Base-by-base conservation (phyloP, 345 rosid genomes). In the Hibiscus tridactylites region DNA sequence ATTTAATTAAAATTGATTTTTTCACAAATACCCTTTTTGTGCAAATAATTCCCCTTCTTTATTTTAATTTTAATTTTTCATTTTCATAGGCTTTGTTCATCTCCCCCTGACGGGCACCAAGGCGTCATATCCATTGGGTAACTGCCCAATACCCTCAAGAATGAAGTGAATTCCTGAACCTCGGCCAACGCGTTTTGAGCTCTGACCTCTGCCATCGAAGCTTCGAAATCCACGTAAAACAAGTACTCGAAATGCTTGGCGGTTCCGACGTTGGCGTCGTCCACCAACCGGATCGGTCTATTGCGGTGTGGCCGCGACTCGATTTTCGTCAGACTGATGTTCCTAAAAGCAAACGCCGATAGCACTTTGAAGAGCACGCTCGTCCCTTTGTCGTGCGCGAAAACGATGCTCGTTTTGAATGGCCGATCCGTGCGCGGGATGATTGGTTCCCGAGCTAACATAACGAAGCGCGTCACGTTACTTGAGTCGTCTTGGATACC, bases 101-200 rank as follows among this genome's bases (percentile, higher is more conserved):
- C 85, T 33, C 70, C 88, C 52, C 82, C 10, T 16, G 91, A 81
- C 2, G 95, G 95, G 64, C 83, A 82, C 97, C 97, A 95, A 3
- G 99, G 97, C 6, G 97, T 88, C 99, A 95, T 95, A 79, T 95
- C 99, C 93, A 90, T 95, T 2, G 99, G 99, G 76, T 95, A 95
- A 66, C 99, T 95, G 11, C 99, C 99, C 74, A 95, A 74, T 31
- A 95, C 99, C 81, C 99, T 81, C 76, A 95, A 83, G 84, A 95
- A 95, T 6, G 99, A 95, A 26, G 99, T 92, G 88, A 88, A 92
- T 77, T 95, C 99, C 68, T 95, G 99, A n/a, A 95, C 98, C 82
- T 92, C 99, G 19, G 96, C 84, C 44, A 95, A 78, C n/a, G 99
- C 99, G 78, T 95, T 92, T 72, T 95, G 98, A 11, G 98, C 98